Evolutionary conservation across 441 rosid genomes (phyloP), one percentile per base, ranked within the genome.

Genomic region (Euphorbia corollata): DNA sequence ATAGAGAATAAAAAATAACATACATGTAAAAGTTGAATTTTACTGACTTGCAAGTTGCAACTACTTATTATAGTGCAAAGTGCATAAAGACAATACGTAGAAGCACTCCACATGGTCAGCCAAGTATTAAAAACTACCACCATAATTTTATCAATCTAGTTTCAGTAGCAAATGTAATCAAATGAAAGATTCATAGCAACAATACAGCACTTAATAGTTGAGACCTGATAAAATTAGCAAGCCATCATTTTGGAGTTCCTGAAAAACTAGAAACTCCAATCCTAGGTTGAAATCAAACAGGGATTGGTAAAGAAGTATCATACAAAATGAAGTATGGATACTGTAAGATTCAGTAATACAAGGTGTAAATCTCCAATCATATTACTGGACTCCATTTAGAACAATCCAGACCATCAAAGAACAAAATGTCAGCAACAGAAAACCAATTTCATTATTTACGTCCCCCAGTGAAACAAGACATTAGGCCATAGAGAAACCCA

Each of bases 341-440:
- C 45, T 16, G 18, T 39, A 48, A 3, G 55, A 22, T 19, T 55
- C 15, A 38, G 39, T 39, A 54, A 47, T 47, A 47, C n/a, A 7
- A 18, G 38, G 3, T 19, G 36, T 20, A 19, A 9, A 34, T 19
- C 16, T 48, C 38, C 3, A 16, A 4, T 20, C n/a, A 39, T 23
- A 23, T 56, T 32, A 43, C 62, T 22, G 41, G 41, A 55, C 53
- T 66, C 38, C 38, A 63, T 39, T n/a, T 56, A 56, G 62, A 27
- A 56, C 4, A 27, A 27, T 27, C 32, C 32, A 27, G 32, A 27
- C 32, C 32, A 27, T 27, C 32, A 27, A 27, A 27, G 32, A 27
- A 27, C 32, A 27, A 1, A 27, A 27, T 27, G 32, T 27, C 4
- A 27, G 32, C 32, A 27, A 27, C 32, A 1, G 62, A 48, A 8